These are phyloP conservation scores for Elsinoe australis DNA, from an alignment of 2,329 filamentous ascomycete species.

Conservation along the genomic window DNA sequence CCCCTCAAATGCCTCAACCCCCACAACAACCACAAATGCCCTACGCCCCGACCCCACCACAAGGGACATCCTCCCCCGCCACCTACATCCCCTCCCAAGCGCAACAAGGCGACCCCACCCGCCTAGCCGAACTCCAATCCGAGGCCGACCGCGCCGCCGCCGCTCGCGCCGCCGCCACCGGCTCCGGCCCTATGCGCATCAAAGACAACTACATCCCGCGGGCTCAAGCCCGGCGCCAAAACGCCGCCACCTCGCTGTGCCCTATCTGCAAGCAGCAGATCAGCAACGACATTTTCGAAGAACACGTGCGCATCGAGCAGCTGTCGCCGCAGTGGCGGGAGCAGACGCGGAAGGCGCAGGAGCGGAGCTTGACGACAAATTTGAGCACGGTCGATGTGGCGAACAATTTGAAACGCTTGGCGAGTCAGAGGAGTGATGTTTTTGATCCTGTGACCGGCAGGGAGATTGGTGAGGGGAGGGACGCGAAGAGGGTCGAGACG, in stretches of 20 bases:
- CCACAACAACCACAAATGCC: slow-evolving; percentile 26
- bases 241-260: slow-evolving; percentile 64
- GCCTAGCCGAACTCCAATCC: slow-evolving; percentile 27
- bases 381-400: slow-evolving; percentile 79
- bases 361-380: slow-evolving; percentile 77
- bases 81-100: slow-evolving; percentile 21
- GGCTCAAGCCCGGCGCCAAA: slow-evolving; percentile 62
- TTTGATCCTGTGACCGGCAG: slow-evolving; percentile 69
- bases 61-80: slow-evolving; percentile 21
- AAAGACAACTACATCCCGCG: slow-evolving; percentile 87
- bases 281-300: slow-evolving; percentile 75
- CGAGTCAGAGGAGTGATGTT: slow-evolving; percentile 77
- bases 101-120: slow-evolving; percentile 33
- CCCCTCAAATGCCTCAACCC: slow-evolving; percentile 23
- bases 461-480: slow-evolving; percentile 62
- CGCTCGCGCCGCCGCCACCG: slow-evolving; percentile 60
- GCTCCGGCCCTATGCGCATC: slow-evolving; percentile 72
- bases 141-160: slow-evolving; percentile 61
- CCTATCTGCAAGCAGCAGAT: slow-evolving; percentile 91
- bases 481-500: slow-evolving; percentile 65
- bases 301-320: slow-evolving; percentile 91
- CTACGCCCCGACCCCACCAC: slow-evolving; percentile 23
- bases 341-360: slow-evolving; percentile 81
- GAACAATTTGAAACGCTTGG: slow-evolving; percentile 90
- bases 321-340: slow-evolving; percentile 94